A percentile compares a stretch with the other conserved stretches of the same genome.
Conservation (phyloP, 73 alveolate genomes). For the Paramecium caudatum region DNA sequence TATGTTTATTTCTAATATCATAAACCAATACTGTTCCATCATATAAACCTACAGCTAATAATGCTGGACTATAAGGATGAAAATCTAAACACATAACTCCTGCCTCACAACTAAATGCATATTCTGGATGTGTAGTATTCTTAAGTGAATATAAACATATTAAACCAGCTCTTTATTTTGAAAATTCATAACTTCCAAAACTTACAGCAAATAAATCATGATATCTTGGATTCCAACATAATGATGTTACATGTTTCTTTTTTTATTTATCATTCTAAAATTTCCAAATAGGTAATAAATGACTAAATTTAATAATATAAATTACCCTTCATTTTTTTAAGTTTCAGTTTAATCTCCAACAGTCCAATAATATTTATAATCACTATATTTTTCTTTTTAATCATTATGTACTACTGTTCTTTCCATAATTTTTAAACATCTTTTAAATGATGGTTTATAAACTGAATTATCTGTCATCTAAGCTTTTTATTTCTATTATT, state of each 20-base stretch:
- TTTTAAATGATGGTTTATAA: slow-evolving; percentile 93
- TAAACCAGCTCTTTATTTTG: slow-evolving; percentile 96
- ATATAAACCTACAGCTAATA: slow-evolving; percentile 99
- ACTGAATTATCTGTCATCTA: slow-evolving; percentile 85
- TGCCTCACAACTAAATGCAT: slow-evolving; percentile 96
- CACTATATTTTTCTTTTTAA: slow-evolving; percentile 96
- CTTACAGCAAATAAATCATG: slow-evolving; percentile 99
- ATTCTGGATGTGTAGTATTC: slow-evolving; percentile 99
- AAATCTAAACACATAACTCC: slow-evolving; percentile 99
- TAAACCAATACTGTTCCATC: slow-evolving; percentile 99
- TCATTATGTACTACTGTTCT: slow-evolving; percentile 98
- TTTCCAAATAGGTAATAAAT: slow-evolving; percentile 96
- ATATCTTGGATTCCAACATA: slow-evolving; percentile 99
- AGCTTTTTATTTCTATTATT: slow-evolving; percentile 82
- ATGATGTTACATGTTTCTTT: slow-evolving; percentile 98
- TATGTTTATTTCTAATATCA: slow-evolving; percentile 97
- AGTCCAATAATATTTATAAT: slow-evolving; percentile 91
- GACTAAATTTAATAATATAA: slow-evolving; percentile 28
- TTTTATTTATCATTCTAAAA: slow-evolving; percentile 98
- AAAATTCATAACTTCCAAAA: slow-evolving; percentile 95
- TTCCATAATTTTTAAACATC: slow-evolving; percentile 96
- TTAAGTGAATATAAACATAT: slow-evolving; percentile 98
- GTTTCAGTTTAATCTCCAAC: slow-evolving; percentile 77
- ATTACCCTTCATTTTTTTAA: slow-evolving; percentile 72
- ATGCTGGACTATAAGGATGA: slow-evolving; percentile 99